Evolutionary conservation across 371 early-diverging fungal species (phyloP).

Genomic region (Saksenaea oblongispora): DNA sequence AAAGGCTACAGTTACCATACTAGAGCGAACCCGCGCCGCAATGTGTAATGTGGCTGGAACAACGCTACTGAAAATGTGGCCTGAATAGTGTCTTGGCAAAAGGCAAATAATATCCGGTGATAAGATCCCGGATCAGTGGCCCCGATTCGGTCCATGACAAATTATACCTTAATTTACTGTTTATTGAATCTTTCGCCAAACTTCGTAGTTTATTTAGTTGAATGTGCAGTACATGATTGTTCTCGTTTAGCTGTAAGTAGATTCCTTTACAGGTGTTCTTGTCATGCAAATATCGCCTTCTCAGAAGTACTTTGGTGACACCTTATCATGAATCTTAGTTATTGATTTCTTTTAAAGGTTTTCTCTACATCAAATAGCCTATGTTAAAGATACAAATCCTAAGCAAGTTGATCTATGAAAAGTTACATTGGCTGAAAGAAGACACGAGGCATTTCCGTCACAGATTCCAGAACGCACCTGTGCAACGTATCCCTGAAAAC

Average conservation of each 20-base stretch:
- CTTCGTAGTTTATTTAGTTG: neutral
- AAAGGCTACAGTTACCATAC: slow-evolving; percentile 3
- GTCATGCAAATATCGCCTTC: too few relatives aligned
- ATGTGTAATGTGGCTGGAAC: slow-evolving; percentile 1
- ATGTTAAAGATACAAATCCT: too few relatives aligned
- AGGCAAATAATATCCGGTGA: neutral
- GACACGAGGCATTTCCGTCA: neutral
- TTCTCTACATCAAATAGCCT: too few relatives aligned
- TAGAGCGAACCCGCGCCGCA: neutral
- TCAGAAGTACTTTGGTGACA: too few relatives aligned
- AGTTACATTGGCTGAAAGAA: neutral
- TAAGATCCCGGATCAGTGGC: neutral
- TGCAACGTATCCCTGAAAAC: neutral
- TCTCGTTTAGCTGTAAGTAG: too few relatives aligned
- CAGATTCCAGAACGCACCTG: slow-evolving; percentile 1
- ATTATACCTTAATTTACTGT: neutral
- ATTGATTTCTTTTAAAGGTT: too few relatives aligned
- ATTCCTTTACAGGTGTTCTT: too few relatives aligned
- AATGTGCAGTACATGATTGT: too few relatives aligned
- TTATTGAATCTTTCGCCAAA: neutral
- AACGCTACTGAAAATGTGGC: neutral
- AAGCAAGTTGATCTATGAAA: too few relatives aligned
- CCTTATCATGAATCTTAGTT: too few relatives aligned
- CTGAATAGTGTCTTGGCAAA: slow-evolving; percentile 3
- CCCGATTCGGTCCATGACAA: neutral